Percentiles rank a stretch among this genome's conserved stretches.
phyloP scores from a whole-genome alignment of 495 filamentous ascomycete genomes.

The Lasiosphaeria hispida region DNA sequence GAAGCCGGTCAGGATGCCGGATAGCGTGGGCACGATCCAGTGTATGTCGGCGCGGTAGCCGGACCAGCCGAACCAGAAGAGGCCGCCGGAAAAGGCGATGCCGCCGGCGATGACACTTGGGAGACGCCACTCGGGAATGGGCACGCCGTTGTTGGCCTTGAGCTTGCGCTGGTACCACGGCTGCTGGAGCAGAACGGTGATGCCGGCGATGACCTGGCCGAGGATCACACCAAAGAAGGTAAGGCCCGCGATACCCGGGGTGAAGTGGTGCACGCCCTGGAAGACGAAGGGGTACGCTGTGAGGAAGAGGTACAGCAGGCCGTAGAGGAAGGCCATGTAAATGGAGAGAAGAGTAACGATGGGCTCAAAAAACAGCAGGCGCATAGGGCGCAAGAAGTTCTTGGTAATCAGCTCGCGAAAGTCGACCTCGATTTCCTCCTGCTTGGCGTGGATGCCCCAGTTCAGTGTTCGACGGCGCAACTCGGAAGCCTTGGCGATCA shows the following conservation, averaged over 20 bases:
- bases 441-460: constrained; percentile 92
- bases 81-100: constrained; percentile 66
- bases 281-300: constrained; percentile 82
- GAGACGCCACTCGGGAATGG: constrained; percentile 83
- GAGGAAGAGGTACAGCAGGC: constrained; percentile 74
- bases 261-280: constrained; percentile 66
- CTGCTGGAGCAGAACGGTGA: constrained; percentile 63
- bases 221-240: constrained; percentile 80
- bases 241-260: constrained; percentile 65
- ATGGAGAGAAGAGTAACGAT: constrained; percentile 72
- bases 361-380: constrained; percentile 76
- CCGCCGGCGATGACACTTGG: constrained; percentile 76
- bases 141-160: constrained; percentile 67
- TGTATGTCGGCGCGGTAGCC: constrained; percentile 62
- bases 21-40: constrained; percentile 80
- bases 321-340: constrained; percentile 83
- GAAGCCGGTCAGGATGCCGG: constrained; percentile 58
- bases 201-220: constrained; percentile 67
- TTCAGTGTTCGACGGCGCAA: constrained; percentile 80
- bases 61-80: constrained; percentile 90
- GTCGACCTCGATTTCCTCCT: constrained; percentile 90
- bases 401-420: constrained; percentile 73
- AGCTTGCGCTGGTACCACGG: constrained; percentile 68
- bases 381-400: constrained; percentile 79
- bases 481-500: constrained; percentile 72